Percentiles rank a stretch among this genome's conserved stretches.
phyloP scores from a whole-genome alignment of 371 early-diverging fungal genomes.

The Apophysomyces trapeziformis region DNA sequence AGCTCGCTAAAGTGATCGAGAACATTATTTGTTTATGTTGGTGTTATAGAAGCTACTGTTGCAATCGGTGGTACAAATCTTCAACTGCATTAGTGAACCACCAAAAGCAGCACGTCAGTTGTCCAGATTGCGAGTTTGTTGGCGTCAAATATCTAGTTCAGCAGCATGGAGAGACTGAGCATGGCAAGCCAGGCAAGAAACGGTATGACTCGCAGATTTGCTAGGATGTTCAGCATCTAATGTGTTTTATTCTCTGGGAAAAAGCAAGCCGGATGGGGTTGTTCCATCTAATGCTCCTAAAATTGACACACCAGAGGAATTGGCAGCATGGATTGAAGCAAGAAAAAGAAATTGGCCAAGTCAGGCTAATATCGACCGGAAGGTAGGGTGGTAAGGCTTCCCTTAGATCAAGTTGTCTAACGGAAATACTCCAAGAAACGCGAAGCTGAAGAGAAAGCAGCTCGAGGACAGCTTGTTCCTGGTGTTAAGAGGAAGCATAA shows the following conservation, averaged over 20 bases:
- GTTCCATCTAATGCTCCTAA: conserved; percentile 50
- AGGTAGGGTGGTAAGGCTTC: conserved; percentile 33
- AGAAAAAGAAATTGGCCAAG: conserved; percentile 73
- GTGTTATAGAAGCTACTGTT: conserved; percentile 24
- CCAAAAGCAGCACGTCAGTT: conserved; percentile 37
- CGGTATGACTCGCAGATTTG: conserved; percentile 20
- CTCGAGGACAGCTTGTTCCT: conserved; percentile 34
- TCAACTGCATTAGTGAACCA: conserved; percentile 35
- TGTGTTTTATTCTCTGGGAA: not conserved
- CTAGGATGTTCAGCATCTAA: not conserved
- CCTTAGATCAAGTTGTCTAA: not conserved
- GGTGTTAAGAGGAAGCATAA: conserved; percentile 7
- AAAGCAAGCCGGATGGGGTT: conserved; percentile 45
- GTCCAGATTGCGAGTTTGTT: conserved; percentile 33
- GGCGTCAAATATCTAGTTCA: conserved; percentile 30
- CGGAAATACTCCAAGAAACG: conserved; percentile 15
- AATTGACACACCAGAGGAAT: conserved; percentile 62
- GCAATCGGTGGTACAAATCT: conserved; percentile 32
- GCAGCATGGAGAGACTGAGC: conserved; percentile 34
- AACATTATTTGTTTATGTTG: too few species aligned
- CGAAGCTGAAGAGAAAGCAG: conserved; percentile 32
- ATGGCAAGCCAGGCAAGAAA: conserved; percentile 32
- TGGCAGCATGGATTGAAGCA: conserved; percentile 71
- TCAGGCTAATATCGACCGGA: conserved; percentile 57
- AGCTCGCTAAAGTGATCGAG: not conserved